These are phyloP conservation scores for Penicillium griseofulvum DNA, from an alignment of 2,329 filamentous ascomycete species.

Conservation along the genomic window DNA sequence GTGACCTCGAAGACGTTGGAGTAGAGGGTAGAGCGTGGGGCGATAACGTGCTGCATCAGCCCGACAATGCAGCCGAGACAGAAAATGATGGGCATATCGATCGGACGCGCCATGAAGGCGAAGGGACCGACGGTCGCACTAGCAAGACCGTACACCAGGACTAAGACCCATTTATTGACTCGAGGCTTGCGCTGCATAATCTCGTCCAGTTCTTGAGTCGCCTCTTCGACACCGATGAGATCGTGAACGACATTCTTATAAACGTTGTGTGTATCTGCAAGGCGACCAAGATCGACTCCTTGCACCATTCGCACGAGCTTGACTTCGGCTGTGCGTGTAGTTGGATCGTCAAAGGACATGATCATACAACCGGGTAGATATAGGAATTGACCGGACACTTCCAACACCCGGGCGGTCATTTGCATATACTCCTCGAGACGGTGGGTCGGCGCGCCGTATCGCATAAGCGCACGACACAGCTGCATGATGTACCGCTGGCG, in stretches of 20 bases:
- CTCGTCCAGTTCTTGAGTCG: conserved; percentile 45
- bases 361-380: conserved; percentile 96
- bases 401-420: conserved; percentile 82
- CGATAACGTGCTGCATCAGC: conserved; percentile 70
- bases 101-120: conserved; percentile 72
- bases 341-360: conserved; percentile 71
- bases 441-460: conserved; percentile 88
- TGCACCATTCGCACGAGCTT: conserved; percentile 46
- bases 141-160: conserved; percentile 72
- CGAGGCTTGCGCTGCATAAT: conserved; percentile 60
- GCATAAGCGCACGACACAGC: conserved; percentile 84
- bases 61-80: conserved; percentile 73
- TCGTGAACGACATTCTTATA: conserved; percentile 53
- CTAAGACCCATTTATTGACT: conserved; percentile 54
- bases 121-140: conserved; percentile 76
- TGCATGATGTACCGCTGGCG: conserved; percentile 82
- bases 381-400: conserved; percentile 85
- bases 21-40: conserved; percentile 69
- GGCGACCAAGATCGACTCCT: conserved; percentile 46
- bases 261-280: conserved; percentile 48
- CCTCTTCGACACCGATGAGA: conserved; percentile 49
- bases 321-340: conserved; percentile 50
- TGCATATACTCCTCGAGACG: conserved; percentile 87
- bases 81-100: conserved; percentile 78
- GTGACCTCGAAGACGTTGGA: conserved; percentile 66